Base-by-base conservation (phyloP, 2,329 filamentous ascomycete species). In the Chrysoporthe cubensis region DNA sequence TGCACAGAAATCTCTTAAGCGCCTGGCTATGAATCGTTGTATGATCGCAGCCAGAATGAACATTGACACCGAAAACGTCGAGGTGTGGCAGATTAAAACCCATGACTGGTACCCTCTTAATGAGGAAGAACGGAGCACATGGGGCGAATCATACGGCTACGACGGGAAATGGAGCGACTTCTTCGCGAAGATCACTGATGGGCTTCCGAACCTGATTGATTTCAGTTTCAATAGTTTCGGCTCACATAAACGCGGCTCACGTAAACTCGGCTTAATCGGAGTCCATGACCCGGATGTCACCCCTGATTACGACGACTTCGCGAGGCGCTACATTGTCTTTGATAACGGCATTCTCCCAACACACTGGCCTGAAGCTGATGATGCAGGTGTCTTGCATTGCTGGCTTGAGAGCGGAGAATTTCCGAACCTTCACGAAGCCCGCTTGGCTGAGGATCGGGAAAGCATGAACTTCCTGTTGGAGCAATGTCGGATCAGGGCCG, bases 101-200 rank as follows among this genome's bases (percentile, higher is more conserved):
- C 42, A 65, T 13, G 58, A 52, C 37, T 68, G 66, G 66, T 13
- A 18, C 16, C 32, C 1, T 21, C 4, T 59, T 13, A 18, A 40
- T 11, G 48, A 44, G 1, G 34, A 21, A 4, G 1, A 42, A 3
- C 5, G 16, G 1, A 13, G 18, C 5, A 21, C 16, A 4, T 8
- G 63, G 56, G 6, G 8, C 16, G 16, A 32, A 2, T 13, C 40
- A 2, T 68, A 43, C 18, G 13, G 57, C 13, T 68, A 68, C 48
- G 32, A 65, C n/a, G 66, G 66, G 1, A 68, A 37, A 16, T 68
- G 66, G 66, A 66, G 63, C 50, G 62, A 68, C 8, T 48, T 48
- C 7, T 61, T 68, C 50, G 42, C 26, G 21, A 64, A 56, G 42
- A 44, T 68, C 32, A 42, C 58, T 16, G 58, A 42, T 32, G 58